phyloP scores from a whole-genome alignment of 2,329 filamentous ascomycete species.

The Cladosporium halotolerans region DNA sequence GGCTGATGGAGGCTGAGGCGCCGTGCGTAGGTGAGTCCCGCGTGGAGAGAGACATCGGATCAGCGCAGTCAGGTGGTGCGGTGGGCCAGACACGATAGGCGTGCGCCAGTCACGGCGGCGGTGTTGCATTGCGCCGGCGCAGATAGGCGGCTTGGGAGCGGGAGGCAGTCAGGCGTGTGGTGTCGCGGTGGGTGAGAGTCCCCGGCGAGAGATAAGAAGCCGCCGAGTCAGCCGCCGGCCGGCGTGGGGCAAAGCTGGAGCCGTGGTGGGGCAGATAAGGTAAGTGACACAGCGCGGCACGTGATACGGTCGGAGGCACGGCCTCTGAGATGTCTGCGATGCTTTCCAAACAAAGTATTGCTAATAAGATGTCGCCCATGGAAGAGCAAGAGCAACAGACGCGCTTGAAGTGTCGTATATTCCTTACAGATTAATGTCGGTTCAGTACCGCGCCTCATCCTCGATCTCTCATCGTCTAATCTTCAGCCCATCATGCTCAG shows the following conservation, averaged over 20 bases:
- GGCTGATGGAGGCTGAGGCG: background rate
- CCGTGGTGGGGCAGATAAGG: background rate
- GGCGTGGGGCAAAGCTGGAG: background rate
- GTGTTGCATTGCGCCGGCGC: slow-evolving; percentile 2
- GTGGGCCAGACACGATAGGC: background rate
- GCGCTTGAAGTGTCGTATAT: too few species aligned
- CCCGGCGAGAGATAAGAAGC: slow-evolving; percentile 1
- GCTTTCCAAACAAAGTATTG: too few species aligned
- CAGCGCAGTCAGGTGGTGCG: slow-evolving; percentile 6
- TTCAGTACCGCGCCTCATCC: too few species aligned
- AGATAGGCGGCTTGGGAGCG: slow-evolving; percentile 6
- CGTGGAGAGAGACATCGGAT: slow-evolving; percentile 2
- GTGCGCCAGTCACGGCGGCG: slow-evolving; percentile 1
- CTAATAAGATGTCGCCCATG: too few species aligned
- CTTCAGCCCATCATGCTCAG: slow-evolving; percentile 1
- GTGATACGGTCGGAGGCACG: too few species aligned
- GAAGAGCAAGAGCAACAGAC: too few species aligned
- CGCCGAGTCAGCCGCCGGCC: background rate
- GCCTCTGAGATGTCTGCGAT: too few species aligned
- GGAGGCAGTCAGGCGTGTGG: background rate
- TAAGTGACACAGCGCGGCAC: too few species aligned
- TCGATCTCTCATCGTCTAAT: background rate
- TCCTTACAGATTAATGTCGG: too few species aligned
- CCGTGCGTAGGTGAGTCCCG: background rate
- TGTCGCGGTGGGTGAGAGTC: background rate